Conservation (phyloP, 768 basidiomycete species). For the Mycena galericulata region DNA sequence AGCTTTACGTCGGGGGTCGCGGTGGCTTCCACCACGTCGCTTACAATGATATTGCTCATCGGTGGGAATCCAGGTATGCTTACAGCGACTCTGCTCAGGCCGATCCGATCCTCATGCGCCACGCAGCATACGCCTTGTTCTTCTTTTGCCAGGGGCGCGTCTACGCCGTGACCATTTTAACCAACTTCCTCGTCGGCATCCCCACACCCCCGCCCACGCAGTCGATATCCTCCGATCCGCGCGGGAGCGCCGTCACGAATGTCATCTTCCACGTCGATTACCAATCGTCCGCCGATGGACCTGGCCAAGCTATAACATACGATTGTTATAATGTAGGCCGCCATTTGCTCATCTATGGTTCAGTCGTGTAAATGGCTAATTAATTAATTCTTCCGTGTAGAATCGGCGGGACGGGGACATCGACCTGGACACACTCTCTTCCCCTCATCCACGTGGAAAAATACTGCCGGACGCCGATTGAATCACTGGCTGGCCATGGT, state of each 20-base stretch:
- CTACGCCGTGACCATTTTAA: slow-evolving; percentile 25
- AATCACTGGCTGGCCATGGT: background rate
- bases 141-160: slow-evolving; percentile 20
- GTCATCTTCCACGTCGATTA: slow-evolving; percentile 16
- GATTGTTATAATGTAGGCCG: slow-evolving; percentile 6
- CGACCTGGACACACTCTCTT: background rate
- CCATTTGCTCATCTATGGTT: background rate
- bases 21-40: slow-evolving; percentile 17
- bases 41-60: slow-evolving; percentile 11
- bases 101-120: background rate
- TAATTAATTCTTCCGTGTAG: background rate
- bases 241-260: background rate
- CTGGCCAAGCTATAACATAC: background rate
- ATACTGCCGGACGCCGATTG: background rate
- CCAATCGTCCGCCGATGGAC: background rate
- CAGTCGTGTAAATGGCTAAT: background rate
- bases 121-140: slow-evolving; percentile 10
- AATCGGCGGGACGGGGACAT: background rate
- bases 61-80: background rate
- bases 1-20: slow-evolving; percentile 15
- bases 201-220: background rate
- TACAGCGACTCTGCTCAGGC: background rate
- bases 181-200: slow-evolving; percentile 12
- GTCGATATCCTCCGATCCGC: background rate
- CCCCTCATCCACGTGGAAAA: too few relatives aligned